A percentile compares a stretch with the other conserved stretches of the same genome.
Conservation (phyloP, 2,329 filamentous ascomycete species). For the Paraphaeosphaeria minitans region DNA sequence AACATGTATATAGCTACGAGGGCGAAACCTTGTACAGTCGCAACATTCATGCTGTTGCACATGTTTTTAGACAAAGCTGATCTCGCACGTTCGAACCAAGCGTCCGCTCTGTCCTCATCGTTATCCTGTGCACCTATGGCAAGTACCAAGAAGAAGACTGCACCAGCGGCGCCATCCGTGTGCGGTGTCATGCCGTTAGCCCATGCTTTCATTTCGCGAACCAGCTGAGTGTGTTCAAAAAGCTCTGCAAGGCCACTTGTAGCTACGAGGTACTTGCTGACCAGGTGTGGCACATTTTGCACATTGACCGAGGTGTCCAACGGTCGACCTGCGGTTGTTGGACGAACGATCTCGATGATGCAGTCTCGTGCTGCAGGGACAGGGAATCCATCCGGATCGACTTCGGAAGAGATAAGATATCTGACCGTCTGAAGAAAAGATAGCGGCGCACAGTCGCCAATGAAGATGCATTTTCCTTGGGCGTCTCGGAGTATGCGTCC, state of each 20-base stretch:
- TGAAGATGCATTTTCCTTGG: constrained; percentile 60
- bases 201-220: constrained; percentile 36
- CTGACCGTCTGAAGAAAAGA: constrained; percentile 60
- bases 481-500: constrained; percentile 57
- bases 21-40: constrained; percentile 58
- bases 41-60: constrained; percentile 55
- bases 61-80: constrained; percentile 54
- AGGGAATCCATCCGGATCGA: constrained; percentile 28
- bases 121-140: constrained; percentile 56
- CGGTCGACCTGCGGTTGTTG: constrained; percentile 28
- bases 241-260: constrained; percentile 57
- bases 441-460: constrained; percentile 59
- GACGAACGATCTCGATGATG: constrained; percentile 38
- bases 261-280: constrained; percentile 52
- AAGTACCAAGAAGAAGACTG: constrained; percentile 58
- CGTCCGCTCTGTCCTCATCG: constrained; percentile 51
- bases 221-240: constrained; percentile 50
- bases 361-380: constrained; percentile 35
- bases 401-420: constrained; percentile 52
- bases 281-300: constrained; percentile 49
- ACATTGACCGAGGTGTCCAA: constrained; percentile 30
- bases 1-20: constrained; percentile 60
- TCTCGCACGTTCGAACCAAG: constrained; percentile 55
- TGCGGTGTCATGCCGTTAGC: constrained; percentile 15
- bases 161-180: constrained; percentile 50